Conservation (phyloP, 495 filamentous ascomycete species). For the Paragyromitra xinjiangensis region DNA sequence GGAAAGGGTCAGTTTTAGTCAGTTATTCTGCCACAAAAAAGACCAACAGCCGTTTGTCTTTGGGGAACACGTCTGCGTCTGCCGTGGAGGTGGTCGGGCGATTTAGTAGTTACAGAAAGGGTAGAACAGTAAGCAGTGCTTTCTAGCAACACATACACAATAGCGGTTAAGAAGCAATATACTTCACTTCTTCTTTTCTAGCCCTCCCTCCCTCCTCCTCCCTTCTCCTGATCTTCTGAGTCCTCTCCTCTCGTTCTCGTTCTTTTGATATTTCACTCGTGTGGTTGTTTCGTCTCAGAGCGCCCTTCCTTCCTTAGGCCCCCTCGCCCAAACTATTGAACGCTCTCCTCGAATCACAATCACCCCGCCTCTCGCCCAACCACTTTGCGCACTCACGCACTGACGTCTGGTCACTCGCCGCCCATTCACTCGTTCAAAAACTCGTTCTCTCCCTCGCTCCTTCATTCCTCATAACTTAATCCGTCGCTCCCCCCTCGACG, state of each 20-base stretch:
- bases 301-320: slow-evolving; percentile 52
- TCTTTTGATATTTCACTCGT: slow-evolving; percentile 37
- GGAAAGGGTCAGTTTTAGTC: slow-evolving; percentile 36
- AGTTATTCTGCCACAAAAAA: slow-evolving; percentile 38
- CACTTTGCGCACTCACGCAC: slow-evolving; percentile 39
- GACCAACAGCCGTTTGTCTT: slow-evolving; percentile 48
- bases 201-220: slow-evolving; percentile 10
- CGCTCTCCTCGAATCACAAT: slow-evolving; percentile 40
- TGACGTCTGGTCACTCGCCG: slow-evolving; percentile 34
- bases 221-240: slow-evolving; percentile 38
- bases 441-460: slow-evolving; percentile 46
- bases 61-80: slow-evolving; percentile 37
- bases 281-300: slow-evolving; percentile 52
- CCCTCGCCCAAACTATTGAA: slow-evolving; percentile 53
- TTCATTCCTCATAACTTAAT: slow-evolving; percentile 46
- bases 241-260: slow-evolving; percentile 39
- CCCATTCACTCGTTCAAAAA: slow-evolving; percentile 47
- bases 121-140: slow-evolving; percentile 25
- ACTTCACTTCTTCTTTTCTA: slow-evolving; percentile 27
- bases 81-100: slow-evolving; percentile 28
- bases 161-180: slow-evolving; percentile 37
- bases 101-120: slow-evolving; percentile 33
- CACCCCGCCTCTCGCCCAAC: slow-evolving; percentile 41
- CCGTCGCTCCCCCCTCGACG: slow-evolving; percentile 37
- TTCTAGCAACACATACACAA: slow-evolving; percentile 25